Conservation (phyloP, 192 early-diverging fungal species). For the Jimgerdemannia lactiflua region DNA sequence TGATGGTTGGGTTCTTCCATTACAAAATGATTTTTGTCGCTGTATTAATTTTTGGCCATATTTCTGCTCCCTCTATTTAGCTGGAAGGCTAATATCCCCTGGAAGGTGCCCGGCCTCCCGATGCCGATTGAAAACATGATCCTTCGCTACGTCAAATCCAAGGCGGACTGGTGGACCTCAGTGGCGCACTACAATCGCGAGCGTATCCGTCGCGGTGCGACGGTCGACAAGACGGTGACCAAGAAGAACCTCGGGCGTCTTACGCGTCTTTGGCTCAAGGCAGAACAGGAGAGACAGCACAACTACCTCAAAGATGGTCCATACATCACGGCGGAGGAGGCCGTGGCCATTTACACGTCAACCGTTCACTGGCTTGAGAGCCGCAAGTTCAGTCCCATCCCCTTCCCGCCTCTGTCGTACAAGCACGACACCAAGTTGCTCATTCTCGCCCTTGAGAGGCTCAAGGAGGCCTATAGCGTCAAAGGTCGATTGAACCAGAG, state of each 20-base stretch:
- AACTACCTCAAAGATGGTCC: constrained; percentile 99
- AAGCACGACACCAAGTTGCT: constrained; percentile 99
- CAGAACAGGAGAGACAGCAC: constrained; percentile 99
- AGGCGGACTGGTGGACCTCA: constrained; percentile 99
- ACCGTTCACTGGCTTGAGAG: constrained; percentile 98
- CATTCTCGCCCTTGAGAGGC: constrained; percentile 90
- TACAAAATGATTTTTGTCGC: too few species aligned
- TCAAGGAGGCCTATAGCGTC: constrained; percentile 95
- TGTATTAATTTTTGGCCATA: too few species aligned
- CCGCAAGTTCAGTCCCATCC: constrained; percentile 97
- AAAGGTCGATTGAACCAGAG: constrained; percentile 93
- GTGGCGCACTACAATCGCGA: constrained; percentile 99
- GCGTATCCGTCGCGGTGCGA: constrained; percentile 96
- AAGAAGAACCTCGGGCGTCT: constrained; percentile 98
- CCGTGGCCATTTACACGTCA: constrained; percentile 96
- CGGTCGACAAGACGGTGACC: constrained; percentile 98
- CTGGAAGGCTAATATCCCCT: constrained; percentile 99
- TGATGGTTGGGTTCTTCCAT: too few species aligned
- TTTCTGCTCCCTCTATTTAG: too few species aligned
- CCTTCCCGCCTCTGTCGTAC: constrained; percentile 99
- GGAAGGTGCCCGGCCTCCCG: constrained; percentile 99
- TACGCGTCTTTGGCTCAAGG: constrained; percentile 97
- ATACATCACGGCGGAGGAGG: constrained; percentile 96
- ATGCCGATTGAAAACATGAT: constrained; percentile 99
- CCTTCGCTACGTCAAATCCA: constrained; percentile 96